A percentile compares a stretch with the other conserved stretches of the same genome.
Evolutionary conservation across 768 basidiomycete genomes (phyloP).

Genomic region (Boletus vermiculosoides): DNA sequence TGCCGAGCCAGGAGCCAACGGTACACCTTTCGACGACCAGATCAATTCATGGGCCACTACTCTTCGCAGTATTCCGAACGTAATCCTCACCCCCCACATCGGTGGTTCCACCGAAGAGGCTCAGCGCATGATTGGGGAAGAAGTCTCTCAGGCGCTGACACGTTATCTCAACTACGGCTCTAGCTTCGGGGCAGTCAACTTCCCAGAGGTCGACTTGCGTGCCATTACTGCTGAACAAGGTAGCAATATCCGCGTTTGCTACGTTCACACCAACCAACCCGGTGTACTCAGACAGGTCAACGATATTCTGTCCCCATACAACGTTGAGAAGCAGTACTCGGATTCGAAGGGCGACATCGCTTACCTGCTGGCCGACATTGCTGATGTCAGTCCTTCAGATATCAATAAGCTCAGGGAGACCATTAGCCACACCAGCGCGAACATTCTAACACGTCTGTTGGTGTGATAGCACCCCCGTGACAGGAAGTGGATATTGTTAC

Average conservation of each 20-base stretch:
- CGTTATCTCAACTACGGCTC: slow-evolving; percentile 94
- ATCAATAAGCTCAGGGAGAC: slow-evolving; percentile 73
- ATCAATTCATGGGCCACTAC: slow-evolving; percentile 82
- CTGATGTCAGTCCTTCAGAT: slow-evolving; percentile 80
- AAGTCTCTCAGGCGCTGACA: slow-evolving; percentile 80
- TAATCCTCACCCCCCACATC: slow-evolving; percentile 97
- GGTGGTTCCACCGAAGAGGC: slow-evolving; percentile 99
- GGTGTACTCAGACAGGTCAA: slow-evolving; percentile 96
- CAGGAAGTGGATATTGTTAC: slow-evolving; percentile 15
- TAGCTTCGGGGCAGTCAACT: slow-evolving; percentile 92
- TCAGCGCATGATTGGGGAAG: slow-evolving; percentile 94
- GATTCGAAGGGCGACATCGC: slow-evolving; percentile 92
- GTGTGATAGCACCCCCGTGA: slow-evolving; percentile 38
- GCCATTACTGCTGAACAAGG: slow-evolving; percentile 84
- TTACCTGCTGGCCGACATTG: slow-evolving; percentile 97
- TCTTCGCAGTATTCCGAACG: slow-evolving; percentile 77
- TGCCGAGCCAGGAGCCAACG: slow-evolving; percentile 88
- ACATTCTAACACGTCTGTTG: slow-evolving; percentile 87
- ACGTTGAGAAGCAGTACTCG: slow-evolving; percentile 99
- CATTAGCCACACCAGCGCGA: slow-evolving; percentile 77
- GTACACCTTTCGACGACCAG: slow-evolving; percentile 83
- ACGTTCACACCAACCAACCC: slow-evolving; percentile 93
- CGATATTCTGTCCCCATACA: slow-evolving; percentile 89
- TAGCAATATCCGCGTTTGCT: slow-evolving; percentile 83
- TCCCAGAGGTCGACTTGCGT: slow-evolving; percentile 97